These are phyloP conservation scores for Nicotiana benthamiana DNA, from an alignment of 257 asterid genomes.

Conservation along the genomic window DNA sequence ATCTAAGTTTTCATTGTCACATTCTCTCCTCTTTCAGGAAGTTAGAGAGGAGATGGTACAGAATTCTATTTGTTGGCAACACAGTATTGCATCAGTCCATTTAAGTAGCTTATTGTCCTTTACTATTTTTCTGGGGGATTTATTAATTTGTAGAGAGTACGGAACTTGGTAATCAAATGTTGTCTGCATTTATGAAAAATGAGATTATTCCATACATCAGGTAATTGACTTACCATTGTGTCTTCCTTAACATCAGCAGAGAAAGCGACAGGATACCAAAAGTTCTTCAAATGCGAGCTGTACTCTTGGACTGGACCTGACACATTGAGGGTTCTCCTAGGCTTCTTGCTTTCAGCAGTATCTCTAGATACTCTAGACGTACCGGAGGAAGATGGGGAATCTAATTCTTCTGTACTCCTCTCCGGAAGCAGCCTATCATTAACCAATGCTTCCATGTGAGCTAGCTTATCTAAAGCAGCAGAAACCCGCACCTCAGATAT, in stretches of 20 bases:
- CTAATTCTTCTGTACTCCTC: constrained; percentile 34
- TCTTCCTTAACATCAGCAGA: constrained; percentile 75
- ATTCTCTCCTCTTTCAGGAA: not conserved
- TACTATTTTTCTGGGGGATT: not conserved
- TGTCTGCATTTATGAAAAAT: not conserved
- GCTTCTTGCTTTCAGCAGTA: constrained; percentile 24
- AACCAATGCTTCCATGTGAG: constrained; percentile 78
- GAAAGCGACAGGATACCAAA: constrained; percentile 96
- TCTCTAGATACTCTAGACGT: constrained; percentile 34
- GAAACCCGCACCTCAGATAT: constrained; percentile 87
- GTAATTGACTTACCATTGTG: constrained; percentile 59
- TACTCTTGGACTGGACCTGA: constrained; percentile 89
- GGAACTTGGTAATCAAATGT: not conserved
- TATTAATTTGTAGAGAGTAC: not conserved
- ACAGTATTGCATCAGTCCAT: not conserved
- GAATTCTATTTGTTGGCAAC: not conserved
- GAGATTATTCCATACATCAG: not conserved
- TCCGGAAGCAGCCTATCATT: constrained; percentile 70
- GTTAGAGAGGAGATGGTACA: not conserved
- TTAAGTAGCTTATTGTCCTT: not conserved
- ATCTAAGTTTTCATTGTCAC: not conserved
- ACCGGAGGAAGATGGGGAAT: constrained; percentile 30
- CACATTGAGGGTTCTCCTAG: constrained; percentile 49
- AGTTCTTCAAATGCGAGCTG: constrained; percentile 54
- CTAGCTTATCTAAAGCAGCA: constrained; percentile 86